Conservation (phyloP, 768 basidiomycete genomes). For the Mrakia hoshinonis region DNA sequence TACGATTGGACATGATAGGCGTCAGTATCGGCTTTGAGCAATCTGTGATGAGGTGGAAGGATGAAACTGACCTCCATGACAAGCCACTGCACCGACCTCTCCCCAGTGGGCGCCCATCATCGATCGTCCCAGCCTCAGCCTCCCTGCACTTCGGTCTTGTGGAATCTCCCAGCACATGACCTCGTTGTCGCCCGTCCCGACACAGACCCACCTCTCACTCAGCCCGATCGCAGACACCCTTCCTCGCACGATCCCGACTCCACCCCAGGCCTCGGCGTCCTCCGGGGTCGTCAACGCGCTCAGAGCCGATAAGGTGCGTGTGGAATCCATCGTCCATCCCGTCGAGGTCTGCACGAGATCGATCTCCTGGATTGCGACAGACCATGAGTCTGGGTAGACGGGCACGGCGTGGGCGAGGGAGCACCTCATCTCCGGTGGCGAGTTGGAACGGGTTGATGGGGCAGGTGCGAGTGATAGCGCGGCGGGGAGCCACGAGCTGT, state of each 20-base stretch:
- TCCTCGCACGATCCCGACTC: not conserved
- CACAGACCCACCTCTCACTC: conserved; percentile 14
- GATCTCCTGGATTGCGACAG: conserved; percentile 11
- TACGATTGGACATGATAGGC: no score
- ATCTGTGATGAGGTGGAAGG: not conserved
- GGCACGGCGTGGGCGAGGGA: conserved; percentile 19
- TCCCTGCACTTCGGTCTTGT: not conserved
- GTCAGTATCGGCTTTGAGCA: no score
- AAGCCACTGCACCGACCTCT: conserved; percentile 7
- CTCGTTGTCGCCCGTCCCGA: conserved; percentile 17
- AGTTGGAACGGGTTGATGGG: not conserved
- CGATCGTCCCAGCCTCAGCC: conserved; percentile 2
- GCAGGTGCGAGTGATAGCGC: not conserved
- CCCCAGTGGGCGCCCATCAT: conserved; percentile 16
- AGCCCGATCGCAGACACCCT: conserved; percentile 7
- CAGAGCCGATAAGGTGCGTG: conserved; percentile 11
- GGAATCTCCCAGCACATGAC: conserved; percentile 18
- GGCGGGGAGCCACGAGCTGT: conserved; percentile 22
- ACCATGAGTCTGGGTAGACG: conserved; percentile 20
- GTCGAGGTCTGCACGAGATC: not conserved
- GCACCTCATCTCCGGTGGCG: not conserved
- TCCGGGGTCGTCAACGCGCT: not conserved
- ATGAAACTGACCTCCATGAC: conserved; percentile 1
- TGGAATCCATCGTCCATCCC: not conserved
- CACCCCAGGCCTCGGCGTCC: not conserved